phyloP scores from a whole-genome alignment of 2,329 filamentous ascomycete genomes.

The Fusarium bactridioides region DNA sequence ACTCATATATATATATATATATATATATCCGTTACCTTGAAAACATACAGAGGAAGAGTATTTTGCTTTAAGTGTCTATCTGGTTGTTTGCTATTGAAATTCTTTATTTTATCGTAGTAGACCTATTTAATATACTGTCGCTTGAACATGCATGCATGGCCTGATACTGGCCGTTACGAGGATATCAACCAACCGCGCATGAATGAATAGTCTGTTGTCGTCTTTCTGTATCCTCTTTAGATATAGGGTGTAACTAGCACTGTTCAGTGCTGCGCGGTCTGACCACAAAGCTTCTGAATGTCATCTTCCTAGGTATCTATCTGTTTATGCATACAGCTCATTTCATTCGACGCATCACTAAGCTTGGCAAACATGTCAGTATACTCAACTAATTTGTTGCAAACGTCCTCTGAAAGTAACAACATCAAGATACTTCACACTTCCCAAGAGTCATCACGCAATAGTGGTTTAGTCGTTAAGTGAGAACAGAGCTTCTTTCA shows the following conservation, averaged over 20 bases:
- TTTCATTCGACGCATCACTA: background rate
- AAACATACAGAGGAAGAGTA: background rate
- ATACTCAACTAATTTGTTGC: background rate
- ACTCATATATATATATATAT: background rate
- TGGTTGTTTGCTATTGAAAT: background rate
- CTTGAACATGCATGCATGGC: background rate
- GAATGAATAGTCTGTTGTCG: too few relatives aligned
- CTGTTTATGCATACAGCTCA: background rate
- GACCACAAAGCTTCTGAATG: background rate
- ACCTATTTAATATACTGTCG: background rate
- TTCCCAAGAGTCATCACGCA: background rate
- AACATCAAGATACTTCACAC: background rate
- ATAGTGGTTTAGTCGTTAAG: background rate
- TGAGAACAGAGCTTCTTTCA: background rate
- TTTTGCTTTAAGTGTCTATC: too few relatives aligned
- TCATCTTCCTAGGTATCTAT: too few relatives aligned
- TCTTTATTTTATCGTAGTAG: background rate
- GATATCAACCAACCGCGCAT: background rate
- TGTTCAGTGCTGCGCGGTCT: background rate
- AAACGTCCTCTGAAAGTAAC: background rate
- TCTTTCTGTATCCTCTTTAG: background rate
- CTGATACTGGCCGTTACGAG: too few relatives aligned
- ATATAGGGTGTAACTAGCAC: background rate
- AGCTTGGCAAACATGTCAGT: background rate
- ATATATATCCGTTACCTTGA: background rate